Percentiles rank a stretch among this genome's conserved stretches.
phyloP scores from a whole-genome alignment of 768 basidiomycete genomes.

The Auricularia sp. region DNA sequence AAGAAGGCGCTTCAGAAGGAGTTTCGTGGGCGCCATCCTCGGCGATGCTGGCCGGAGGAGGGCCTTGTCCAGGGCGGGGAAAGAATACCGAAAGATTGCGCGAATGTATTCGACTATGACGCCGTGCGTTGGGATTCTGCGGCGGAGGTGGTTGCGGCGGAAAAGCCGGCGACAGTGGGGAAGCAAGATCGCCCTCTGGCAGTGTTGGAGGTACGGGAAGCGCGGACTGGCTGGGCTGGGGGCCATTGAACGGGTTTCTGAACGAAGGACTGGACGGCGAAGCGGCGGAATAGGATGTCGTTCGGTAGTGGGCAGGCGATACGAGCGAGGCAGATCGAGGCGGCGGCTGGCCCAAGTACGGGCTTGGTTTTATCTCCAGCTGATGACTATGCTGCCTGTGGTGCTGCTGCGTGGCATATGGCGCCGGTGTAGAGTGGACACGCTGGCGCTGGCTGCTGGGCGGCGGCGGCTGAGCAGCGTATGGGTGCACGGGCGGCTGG shows the following conservation, averaged over 20 bases:
- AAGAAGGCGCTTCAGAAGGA: constrained; percentile 29
- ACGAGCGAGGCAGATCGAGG: background rate
- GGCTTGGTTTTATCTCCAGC: background rate
- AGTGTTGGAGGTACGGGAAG: background rate
- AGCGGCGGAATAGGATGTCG: background rate
- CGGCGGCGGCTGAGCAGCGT: background rate
- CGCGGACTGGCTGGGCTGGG: background rate
- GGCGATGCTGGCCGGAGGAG: constrained; percentile 46
- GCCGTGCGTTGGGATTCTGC: constrained; percentile 16
- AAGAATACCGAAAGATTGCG: constrained; percentile 89
- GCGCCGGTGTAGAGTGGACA: background rate
- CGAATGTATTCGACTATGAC: constrained; percentile 73
- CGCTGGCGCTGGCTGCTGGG: background rate
- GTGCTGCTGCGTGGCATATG: background rate
- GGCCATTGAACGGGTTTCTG: background rate
- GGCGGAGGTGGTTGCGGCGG: background rate
- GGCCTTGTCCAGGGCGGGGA: constrained; percentile 55
- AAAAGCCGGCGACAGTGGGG: background rate
- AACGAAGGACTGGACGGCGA: constrained; percentile 1
- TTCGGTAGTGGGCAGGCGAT: background rate
- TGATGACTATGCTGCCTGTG: background rate
- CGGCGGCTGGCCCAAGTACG: background rate
- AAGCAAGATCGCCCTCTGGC: background rate
- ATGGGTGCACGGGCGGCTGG: background rate
- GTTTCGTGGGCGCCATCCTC: constrained; percentile 55